Conservation (phyloP, 1,284 basidiomycete genomes). For the Pseudozyma sp. region DNA sequence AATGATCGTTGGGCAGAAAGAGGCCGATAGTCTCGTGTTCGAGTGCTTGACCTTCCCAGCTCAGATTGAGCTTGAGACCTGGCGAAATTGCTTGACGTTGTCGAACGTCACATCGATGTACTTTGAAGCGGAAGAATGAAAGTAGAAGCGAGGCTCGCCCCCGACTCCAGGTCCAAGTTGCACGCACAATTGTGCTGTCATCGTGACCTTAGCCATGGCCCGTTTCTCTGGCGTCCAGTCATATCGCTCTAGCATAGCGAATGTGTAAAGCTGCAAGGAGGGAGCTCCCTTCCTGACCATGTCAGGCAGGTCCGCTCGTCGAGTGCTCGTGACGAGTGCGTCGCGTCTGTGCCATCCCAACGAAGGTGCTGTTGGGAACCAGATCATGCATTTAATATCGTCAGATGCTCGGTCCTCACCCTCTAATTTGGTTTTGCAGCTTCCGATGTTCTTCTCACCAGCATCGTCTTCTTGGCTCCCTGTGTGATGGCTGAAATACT, state of each 20-base stretch:
- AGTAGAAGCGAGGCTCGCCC: slow-evolving; percentile 3
- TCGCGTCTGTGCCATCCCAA: not conserved
- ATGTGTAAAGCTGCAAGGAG: not conserved
- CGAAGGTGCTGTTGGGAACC: not conserved
- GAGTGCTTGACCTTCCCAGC: slow-evolving; percentile 2
- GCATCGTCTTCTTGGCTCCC: not conserved
- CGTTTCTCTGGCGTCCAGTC: not conserved
- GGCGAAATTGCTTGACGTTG: slow-evolving; percentile 2
- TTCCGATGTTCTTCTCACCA: not conserved
- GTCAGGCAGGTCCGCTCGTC: not conserved
- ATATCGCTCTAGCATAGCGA: not conserved
- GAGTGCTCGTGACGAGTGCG: not conserved
- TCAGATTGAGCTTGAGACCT: not conserved
- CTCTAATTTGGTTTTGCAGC: too few relatives aligned
- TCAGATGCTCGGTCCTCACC: too few relatives aligned
- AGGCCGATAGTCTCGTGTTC: slow-evolving; percentile 1
- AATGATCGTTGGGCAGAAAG: slow-evolving; percentile 6
- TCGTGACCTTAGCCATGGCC: not conserved
- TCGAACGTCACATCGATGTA: not conserved
- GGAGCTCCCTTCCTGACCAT: not conserved
- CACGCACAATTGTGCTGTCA: not conserved
- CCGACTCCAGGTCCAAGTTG: slow-evolving; percentile 4
- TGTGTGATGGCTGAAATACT: not conserved
- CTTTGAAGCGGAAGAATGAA: not conserved
- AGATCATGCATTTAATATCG: not conserved